Evolutionary conservation across 108 stramenopile genomes (phyloP).

Genomic region (Pseudonitzschia multiseries): DNA sequence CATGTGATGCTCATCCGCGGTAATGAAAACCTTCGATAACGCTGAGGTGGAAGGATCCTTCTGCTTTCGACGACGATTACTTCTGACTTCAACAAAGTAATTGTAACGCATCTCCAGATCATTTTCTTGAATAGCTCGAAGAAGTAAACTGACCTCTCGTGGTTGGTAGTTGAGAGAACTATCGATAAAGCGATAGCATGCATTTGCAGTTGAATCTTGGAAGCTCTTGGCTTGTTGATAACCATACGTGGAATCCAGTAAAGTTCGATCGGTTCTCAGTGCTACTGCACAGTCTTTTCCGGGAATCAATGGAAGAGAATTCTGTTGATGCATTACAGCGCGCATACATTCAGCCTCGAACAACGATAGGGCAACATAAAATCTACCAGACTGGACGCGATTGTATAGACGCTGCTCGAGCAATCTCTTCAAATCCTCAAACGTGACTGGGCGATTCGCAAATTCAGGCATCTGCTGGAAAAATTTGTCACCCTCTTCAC

Average conservation of each 20-base stretch:
- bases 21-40: constrained; percentile 92
- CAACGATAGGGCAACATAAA: constrained; percentile 90
- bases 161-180: constrained; percentile 91
- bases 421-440: constrained; percentile 86
- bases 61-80: constrained; percentile 94
- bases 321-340: constrained; percentile 87
- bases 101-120: constrained; percentile 79
- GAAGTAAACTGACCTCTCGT: constrained; percentile 81
- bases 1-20: constrained; percentile 94
- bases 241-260: constrained; percentile 79
- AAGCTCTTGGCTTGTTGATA: constrained; percentile 82
- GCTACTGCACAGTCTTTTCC: constrained; percentile 82
- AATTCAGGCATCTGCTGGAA: constrained; percentile 69
- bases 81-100: constrained; percentile 93
- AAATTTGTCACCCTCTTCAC: constrained; percentile 75
- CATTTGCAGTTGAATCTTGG: constrained; percentile 87
- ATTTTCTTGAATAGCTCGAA: constrained; percentile 93
- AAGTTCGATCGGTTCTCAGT: constrained; percentile 75
- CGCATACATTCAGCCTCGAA: constrained; percentile 96
- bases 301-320: constrained; percentile 66
- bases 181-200: constrained; percentile 96
- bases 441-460: constrained; percentile 57
- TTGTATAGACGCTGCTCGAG: constrained; percentile 85
- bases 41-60: constrained; percentile 86
- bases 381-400: constrained; percentile 91